Conservation (phyloP, 2,329 filamentous ascomycete species). For the Coniochaeta sp. region DNA sequence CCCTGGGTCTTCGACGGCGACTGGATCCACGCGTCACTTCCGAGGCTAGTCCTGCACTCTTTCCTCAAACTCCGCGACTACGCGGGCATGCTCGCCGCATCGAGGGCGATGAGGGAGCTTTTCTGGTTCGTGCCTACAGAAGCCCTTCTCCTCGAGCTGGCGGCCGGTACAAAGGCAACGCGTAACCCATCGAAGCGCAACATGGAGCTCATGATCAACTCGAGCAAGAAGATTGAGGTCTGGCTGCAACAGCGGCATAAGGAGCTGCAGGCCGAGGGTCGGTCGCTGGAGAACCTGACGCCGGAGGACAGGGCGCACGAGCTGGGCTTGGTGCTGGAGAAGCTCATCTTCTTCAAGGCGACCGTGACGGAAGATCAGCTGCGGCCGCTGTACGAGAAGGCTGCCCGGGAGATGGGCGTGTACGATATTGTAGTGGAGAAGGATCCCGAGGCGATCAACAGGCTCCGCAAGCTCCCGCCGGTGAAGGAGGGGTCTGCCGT, state of each 20-base stretch:
- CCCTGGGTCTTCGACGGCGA: slow-evolving; percentile 18
- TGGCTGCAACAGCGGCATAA: slow-evolving; percentile 13
- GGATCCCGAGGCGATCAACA: slow-evolving; percentile 11
- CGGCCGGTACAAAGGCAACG: slow-evolving; percentile 17
- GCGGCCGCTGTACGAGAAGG: slow-evolving; percentile 7
- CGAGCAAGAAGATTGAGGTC: slow-evolving; percentile 16
- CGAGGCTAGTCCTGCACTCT: slow-evolving; percentile 25
- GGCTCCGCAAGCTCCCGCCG: not conserved
- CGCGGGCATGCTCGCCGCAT: slow-evolving; percentile 38
- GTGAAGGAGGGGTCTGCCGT: not conserved
- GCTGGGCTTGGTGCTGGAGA: not conserved
- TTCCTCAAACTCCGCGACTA: slow-evolving; percentile 37
- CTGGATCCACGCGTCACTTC: slow-evolving; percentile 19
- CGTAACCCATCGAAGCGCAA: slow-evolving; percentile 16
- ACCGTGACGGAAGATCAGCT: slow-evolving; percentile 2
- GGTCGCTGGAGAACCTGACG: slow-evolving; percentile 12
- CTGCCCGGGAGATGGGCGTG: slow-evolving; percentile 21
- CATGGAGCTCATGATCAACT: slow-evolving; percentile 18
- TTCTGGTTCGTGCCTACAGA: slow-evolving; percentile 21
- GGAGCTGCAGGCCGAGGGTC: slow-evolving; percentile 8
- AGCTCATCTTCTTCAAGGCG: slow-evolving; percentile 3
- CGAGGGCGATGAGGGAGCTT: slow-evolving; percentile 21
- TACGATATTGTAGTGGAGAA: slow-evolving; percentile 15
- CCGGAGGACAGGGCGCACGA: slow-evolving; percentile 11
- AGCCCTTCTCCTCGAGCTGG: slow-evolving; percentile 24